A percentile compares a stretch with the other conserved stretches of the same genome.
Conservation (phyloP, 805 yeast species). For the Suhomyces canberraensis region DNA sequence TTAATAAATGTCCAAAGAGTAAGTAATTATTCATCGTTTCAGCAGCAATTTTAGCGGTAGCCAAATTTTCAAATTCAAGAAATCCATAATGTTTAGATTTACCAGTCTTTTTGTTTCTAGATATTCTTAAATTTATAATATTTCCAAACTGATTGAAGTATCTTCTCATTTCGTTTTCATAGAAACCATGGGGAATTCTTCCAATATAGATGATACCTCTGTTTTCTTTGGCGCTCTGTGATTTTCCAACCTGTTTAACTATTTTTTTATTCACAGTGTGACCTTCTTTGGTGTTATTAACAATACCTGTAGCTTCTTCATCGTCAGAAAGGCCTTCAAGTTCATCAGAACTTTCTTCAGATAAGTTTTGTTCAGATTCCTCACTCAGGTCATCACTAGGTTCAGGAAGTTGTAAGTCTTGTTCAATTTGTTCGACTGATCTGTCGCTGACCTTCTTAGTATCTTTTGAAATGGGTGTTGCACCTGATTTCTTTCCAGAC, state of each 20-base stretch:
- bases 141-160: constrained; percentile 92
- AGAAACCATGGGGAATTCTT: constrained; percentile 88
- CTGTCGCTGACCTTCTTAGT: constrained; percentile 18
- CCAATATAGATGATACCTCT: constrained; percentile 84
- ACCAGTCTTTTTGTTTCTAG: constrained; percentile 89
- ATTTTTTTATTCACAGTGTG: constrained; percentile 20
- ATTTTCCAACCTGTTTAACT: constrained; percentile 8
- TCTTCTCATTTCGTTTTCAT: constrained; percentile 71
- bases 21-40: constrained; percentile 96
- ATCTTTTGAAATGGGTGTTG: constrained; percentile 10
- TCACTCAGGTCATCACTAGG: constrained; percentile 12
- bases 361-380: constrained; percentile 13
- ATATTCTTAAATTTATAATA: constrained; percentile 70
- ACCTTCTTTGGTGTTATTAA: constrained; percentile 16
- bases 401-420: constrained; percentile 17
- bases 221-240: constrained; percentile 17
- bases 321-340: constrained; percentile 21
- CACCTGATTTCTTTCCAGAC: constrained; percentile 3
- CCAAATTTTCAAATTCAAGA: constrained; percentile 70
- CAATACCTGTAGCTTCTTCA: constrained; percentile 24
- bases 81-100: constrained; percentile 89
- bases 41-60: constrained; percentile 83
- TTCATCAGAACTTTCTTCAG: constrained; percentile 21
- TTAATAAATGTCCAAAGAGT: constrained; percentile 80
- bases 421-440: constrained; percentile 21